Evolutionary conservation across 2,329 filamentous ascomycete genomes (phyloP).

Genomic region (Aspergillus alliaceus): DNA sequence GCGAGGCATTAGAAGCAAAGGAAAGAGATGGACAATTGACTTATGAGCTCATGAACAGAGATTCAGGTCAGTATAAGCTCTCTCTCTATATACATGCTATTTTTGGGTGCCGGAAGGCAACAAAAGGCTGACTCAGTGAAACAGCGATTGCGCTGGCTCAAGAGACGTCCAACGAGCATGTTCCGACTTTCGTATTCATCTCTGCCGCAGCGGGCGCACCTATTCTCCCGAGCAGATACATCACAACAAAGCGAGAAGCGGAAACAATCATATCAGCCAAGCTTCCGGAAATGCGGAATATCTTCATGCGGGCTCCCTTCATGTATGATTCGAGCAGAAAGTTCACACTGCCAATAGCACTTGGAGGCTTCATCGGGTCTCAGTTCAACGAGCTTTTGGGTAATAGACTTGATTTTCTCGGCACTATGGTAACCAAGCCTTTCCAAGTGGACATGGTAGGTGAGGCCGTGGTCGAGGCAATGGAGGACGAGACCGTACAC

Average conservation of each 20-base stretch:
- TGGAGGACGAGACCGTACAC: conserved; percentile 69
- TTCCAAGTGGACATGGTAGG: conserved; percentile 84
- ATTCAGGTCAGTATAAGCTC: conserved; percentile 55
- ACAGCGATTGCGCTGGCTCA: conserved; percentile 78
- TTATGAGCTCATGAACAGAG: conserved; percentile 96
- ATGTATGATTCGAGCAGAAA: conserved; percentile 82
- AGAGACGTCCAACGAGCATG: conserved; percentile 66
- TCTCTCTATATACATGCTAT: neutral
- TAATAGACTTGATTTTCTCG: conserved; percentile 76
- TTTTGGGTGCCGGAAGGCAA: neutral
- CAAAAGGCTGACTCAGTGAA: conserved; percentile 5
- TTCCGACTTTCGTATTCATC: conserved; percentile 77
- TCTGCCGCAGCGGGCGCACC: conserved; percentile 86
- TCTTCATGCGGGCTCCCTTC: conserved; percentile 85
- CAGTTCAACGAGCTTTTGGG: conserved; percentile 76
- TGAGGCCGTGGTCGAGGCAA: conserved; percentile 83
- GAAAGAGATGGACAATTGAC: conserved; percentile 76
- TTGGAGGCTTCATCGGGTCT: conserved; percentile 70
- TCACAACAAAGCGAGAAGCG: conserved; percentile 87
- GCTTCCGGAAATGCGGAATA: conserved; percentile 72
- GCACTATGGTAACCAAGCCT: conserved; percentile 80
- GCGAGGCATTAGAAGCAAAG: conserved; percentile 62
- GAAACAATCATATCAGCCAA: conserved; percentile 71
- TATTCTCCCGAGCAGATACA: conserved; percentile 79
- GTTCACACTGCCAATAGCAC: conserved; percentile 82